A percentile compares a stretch with the other conserved stretches of the same genome.
phyloP scores from a whole-genome alignment of 2,329 filamentous ascomycete genomes.

The Macrophomina phaseolina region DNA sequence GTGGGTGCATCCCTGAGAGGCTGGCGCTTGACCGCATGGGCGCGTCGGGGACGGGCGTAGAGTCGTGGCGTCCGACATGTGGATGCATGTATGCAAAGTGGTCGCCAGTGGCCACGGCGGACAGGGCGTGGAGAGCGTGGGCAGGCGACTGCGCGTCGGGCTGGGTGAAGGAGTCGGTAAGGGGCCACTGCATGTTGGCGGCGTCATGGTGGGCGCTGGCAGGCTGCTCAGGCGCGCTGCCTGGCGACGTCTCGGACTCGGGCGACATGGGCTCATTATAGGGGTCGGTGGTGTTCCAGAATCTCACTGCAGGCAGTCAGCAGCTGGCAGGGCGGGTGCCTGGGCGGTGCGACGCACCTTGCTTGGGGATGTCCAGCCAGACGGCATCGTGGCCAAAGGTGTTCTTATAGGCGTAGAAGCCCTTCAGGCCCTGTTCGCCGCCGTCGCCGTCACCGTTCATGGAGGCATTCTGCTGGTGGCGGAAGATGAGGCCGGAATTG shows the following conservation, averaged over 20 bases:
- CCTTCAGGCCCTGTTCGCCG: slow-evolving; percentile 57
- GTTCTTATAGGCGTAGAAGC: slow-evolving; percentile 71
- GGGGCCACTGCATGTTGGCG: slow-evolving; percentile 27
- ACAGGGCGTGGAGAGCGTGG: slow-evolving; percentile 61
- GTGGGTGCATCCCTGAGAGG: slow-evolving; percentile 31
- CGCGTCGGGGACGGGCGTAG: slow-evolving; percentile 34
- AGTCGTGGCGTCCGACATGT: slow-evolving; percentile 35
- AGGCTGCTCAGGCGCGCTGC: slow-evolving; percentile 7
- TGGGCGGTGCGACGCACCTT: slow-evolving; percentile 49
- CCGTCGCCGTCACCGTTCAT: slow-evolving; percentile 62
- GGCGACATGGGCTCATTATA: slow-evolving; percentile 57
- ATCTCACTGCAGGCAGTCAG: slow-evolving; percentile 55
- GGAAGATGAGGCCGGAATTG: slow-evolving; percentile 68
- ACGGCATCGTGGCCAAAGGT: slow-evolving; percentile 65
- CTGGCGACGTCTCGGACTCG: slow-evolving; percentile 23
- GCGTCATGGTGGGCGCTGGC: slow-evolving; percentile 4
- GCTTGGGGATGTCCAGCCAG: slow-evolving; percentile 68
- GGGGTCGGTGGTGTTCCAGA: slow-evolving; percentile 67
- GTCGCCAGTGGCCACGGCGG: slow-evolving; percentile 56
- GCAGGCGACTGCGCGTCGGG: slow-evolving; percentile 44
- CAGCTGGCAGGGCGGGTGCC: neutral
- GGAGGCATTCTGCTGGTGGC: slow-evolving; percentile 72
- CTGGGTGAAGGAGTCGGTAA: slow-evolving; percentile 5
- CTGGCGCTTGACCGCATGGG: slow-evolving; percentile 29
- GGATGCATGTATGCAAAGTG: slow-evolving; percentile 44